phyloP scores from a whole-genome alignment of 2,329 filamentous ascomycete species.

The Fusarium sublunatum region DNA sequence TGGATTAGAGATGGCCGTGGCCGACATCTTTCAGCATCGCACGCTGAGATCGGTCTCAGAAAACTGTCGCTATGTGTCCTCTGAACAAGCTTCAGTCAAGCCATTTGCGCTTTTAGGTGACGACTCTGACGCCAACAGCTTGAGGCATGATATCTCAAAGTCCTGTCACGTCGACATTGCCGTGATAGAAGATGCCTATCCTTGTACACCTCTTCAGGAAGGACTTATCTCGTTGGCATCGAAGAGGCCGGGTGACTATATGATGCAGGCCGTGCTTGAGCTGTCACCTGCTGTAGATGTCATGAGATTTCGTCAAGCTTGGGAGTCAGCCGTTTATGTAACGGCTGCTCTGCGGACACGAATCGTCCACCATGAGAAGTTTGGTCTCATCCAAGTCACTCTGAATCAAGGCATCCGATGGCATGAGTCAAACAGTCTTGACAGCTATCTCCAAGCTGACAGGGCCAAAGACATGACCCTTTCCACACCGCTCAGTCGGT shows the following conservation, averaged over 20 bases:
- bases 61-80: no score
- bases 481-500: background rate
- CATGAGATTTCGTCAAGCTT: conserved; percentile 13
- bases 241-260: conserved; percentile 52
- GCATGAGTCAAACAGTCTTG: background rate
- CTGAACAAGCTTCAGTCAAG: no score
- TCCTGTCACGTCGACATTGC: no score
- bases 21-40: conserved; percentile 53
- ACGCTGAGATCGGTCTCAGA: no score
- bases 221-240: conserved; percentile 53
- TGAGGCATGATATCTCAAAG: no score
- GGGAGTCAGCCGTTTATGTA: conserved; percentile 13
- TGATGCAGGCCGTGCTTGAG: conserved; percentile 47
- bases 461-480: conserved; percentile 9
- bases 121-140: conserved; percentile 45
- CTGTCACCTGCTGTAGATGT: conserved; percentile 16
- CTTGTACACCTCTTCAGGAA: conserved; percentile 55
- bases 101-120: conserved; percentile 37
- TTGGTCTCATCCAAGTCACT: conserved; percentile 24
- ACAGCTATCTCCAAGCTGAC: conserved; percentile 12
- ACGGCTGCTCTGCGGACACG: conserved; percentile 24
- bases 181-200: conserved; percentile 50
- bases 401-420: conserved; percentile 6
- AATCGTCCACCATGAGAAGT: conserved; percentile 11
- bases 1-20: conserved; percentile 55